These are phyloP conservation scores for Annulohypoxylon nitens DNA, from an alignment of 495 filamentous ascomycete genomes.

Conservation along the genomic window DNA sequence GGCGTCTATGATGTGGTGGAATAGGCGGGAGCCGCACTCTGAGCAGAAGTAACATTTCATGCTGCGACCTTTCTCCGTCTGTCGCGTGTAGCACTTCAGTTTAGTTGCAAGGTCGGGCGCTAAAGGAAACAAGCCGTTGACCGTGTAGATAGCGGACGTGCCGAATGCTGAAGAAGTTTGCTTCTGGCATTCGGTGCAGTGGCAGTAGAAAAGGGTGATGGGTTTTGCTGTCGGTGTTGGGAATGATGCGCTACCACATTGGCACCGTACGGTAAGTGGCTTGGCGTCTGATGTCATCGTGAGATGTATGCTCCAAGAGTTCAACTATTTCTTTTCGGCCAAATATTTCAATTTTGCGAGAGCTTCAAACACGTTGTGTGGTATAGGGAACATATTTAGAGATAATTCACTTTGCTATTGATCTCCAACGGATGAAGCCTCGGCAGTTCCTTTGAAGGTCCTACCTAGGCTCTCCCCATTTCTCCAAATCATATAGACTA, in stretches of 20 bases:
- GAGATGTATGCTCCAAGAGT: background rate
- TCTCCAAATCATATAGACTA: background rate
- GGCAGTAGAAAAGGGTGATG: slow-evolving; percentile 66
- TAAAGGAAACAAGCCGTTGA: slow-evolving; percentile 64
- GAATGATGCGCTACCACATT: slow-evolving; percentile 66
- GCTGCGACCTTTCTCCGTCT: slow-evolving; percentile 55
- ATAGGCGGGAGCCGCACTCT: slow-evolving; percentile 62
- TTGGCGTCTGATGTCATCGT: slow-evolving; percentile 32
- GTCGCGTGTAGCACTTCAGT: slow-evolving; percentile 56
- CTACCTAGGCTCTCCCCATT: background rate
- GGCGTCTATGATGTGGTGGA: slow-evolving; percentile 59
- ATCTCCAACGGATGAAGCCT: slow-evolving; percentile 32
- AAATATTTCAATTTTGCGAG: background rate
- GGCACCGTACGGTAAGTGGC: slow-evolving; percentile 58
- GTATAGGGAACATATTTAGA: background rate
- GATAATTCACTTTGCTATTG: background rate
- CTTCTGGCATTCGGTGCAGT: slow-evolving; percentile 71
- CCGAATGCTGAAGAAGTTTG: slow-evolving; percentile 71
- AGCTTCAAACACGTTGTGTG: background rate
- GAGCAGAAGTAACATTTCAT: slow-evolving; percentile 68
- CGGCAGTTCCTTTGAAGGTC: slow-evolving; percentile 23
- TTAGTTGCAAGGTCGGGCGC: slow-evolving; percentile 48
- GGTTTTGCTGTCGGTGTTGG: slow-evolving; percentile 58
- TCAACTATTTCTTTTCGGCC: too few relatives aligned
- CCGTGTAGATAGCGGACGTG: slow-evolving; percentile 63